Evolutionary conservation across 345 rosid genomes (phyloP).

Genomic region (Arabis hirsuta): DNA sequence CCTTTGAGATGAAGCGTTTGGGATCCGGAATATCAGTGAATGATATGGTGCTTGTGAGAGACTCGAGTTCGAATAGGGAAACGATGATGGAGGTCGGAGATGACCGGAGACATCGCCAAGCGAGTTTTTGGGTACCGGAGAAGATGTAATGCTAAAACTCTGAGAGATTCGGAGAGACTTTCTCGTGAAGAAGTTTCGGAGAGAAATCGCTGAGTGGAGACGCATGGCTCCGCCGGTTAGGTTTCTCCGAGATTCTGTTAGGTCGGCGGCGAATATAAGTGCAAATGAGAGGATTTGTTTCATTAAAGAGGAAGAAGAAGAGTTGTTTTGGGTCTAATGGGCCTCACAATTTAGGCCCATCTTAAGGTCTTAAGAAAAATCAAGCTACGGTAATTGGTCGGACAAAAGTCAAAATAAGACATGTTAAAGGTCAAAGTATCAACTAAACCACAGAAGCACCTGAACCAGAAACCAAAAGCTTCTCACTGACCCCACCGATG

Average conservation of each 20-base stretch:
- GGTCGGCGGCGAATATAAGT: conserved; percentile 32
- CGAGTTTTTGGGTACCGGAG: conserved; percentile 23
- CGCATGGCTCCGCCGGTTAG: conserved; percentile 44
- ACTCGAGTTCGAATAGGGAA: conserved; percentile 9
- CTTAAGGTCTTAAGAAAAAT: too few species aligned
- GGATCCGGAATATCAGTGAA: not conserved
- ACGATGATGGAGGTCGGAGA: conserved; percentile 26
- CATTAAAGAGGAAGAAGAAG: not conserved
- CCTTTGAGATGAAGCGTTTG: conserved; percentile 34
- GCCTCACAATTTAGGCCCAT: conserved; percentile 1
- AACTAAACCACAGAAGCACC: conserved; percentile 49
- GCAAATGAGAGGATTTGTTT: not conserved
- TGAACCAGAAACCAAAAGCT: conserved; percentile 25
- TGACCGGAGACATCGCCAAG: conserved; percentile 24
- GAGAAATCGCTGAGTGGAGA: conserved; percentile 45
- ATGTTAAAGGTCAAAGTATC: conserved; percentile 11
- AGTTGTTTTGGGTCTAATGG: conserved; percentile 6
- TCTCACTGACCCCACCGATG: conserved; percentile 25
- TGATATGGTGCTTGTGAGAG: conserved; percentile 22
- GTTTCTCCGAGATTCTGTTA: conserved; percentile 27
- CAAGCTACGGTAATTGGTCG: not conserved
- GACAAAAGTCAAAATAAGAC: conserved; percentile 9
- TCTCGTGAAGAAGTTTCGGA: conserved; percentile 45
- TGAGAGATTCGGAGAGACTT: conserved; percentile 37
- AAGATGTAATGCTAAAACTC: conserved; percentile 29